Evolutionary conservation across 768 basidiomycete genomes (phyloP), one percentile per base, ranked within the genome.

Genomic region (Tricholoma bakamatsutake): DNA sequence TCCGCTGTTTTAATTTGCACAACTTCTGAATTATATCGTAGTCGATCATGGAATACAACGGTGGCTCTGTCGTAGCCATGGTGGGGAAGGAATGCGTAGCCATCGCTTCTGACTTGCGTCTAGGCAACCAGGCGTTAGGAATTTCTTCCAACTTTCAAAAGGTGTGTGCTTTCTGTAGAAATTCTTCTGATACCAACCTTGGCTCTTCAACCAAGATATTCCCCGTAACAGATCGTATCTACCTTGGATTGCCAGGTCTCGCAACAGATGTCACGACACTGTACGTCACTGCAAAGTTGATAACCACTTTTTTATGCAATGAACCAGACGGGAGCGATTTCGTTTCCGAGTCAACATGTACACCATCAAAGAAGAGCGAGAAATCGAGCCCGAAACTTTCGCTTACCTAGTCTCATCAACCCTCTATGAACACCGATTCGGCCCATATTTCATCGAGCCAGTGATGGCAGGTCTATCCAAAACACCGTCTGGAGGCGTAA

Each of bases 1-100:
- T 27, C 18, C 28, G 34, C 2, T 50, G 10, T 9, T 15, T 28
- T 42, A 12, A 27, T 21, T 12, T 18, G 13, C 8, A 18, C 17
- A n/a, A 9, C 39, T 5, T 37, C 60, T 71, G 34, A 71, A 40
- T 7, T 28, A 2, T 51, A 10, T 35, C n/a, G 28, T 59, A 93
- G 91, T 93, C 91, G 67, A 85, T 89, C 64, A 89, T 96, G 90
- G 81, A 92, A 73, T 78, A 86, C 59, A 98, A 97, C 80, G 95
- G 95, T 77, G 97, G 97, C 75, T 97, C 95, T 75, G 92, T 96
- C 65, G 81, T 99, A 73, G 97, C 97, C 77, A 99, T 99, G 97
- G 88, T 89, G 57, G 97, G 97, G 60, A 98, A 98, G 75, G 89
- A 93, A 63, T 99, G 97, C 71, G 97, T 99, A 50, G 97, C 97